Percentiles rank a stretch among this genome's conserved stretches.
phyloP scores from a whole-genome alignment of 1,284 basidiomycete genomes.

The Cryptococcus jaspeensis region DNA sequence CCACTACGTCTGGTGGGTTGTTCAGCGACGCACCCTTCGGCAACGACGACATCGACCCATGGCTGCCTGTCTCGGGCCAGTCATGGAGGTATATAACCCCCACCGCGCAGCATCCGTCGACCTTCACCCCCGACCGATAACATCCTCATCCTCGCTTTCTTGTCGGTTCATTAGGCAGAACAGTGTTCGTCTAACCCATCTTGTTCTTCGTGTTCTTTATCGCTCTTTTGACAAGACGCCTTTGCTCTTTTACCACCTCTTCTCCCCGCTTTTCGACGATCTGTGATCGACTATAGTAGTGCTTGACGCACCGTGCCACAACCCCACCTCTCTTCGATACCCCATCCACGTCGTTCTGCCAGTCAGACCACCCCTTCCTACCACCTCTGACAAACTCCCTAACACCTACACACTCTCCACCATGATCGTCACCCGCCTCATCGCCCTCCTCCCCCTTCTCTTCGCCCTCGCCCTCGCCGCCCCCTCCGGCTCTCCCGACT shows the following conservation, averaged over 20 bases:
- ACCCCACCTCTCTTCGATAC: not conserved
- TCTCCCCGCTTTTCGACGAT: not conserved
- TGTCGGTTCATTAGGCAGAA: constrained; percentile 6
- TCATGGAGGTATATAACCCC: no score
- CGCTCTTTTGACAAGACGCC: constrained; percentile 14
- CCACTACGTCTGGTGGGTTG: no score
- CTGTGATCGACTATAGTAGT: not conserved
- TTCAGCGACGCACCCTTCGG: no score
- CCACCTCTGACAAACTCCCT: not conserved
- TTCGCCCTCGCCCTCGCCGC: not conserved
- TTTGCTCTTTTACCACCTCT: not conserved
- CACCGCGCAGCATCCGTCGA: no score
- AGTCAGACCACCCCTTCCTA: not conserved
- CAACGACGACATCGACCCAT: no score
- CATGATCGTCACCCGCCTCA: constrained; percentile 1
- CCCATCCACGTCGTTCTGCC: not conserved
- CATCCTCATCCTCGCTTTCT: not conserved
- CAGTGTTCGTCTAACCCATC: constrained; percentile 10
- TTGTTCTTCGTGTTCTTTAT: not conserved
- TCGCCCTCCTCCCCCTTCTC: constrained; percentile 4
- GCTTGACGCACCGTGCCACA: not conserved
- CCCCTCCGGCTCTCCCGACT: not conserved
- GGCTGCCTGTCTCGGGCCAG: no score
- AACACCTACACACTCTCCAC: not conserved
- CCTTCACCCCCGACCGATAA: no score